Percentiles rank a stretch among this genome's conserved stretches.
Evolutionary conservation across 1,284 basidiomycete genomes (phyloP).

Genomic region (Apiotrichum domesticum): DNA sequence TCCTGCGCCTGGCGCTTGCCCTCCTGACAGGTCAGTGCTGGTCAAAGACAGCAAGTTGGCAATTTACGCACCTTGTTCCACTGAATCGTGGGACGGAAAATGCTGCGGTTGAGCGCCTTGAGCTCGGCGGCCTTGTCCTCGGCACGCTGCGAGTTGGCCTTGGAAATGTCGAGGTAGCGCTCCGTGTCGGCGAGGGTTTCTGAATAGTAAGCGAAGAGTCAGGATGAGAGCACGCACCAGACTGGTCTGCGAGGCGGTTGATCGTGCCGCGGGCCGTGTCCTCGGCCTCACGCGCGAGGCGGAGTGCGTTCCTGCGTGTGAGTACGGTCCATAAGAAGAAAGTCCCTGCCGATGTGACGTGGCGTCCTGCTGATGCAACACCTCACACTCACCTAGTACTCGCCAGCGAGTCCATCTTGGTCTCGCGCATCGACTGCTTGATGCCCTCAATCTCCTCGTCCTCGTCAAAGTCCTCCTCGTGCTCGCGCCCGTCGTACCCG

Average conservation of each 20-base stretch:
- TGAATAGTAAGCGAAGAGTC: constrained; percentile 8
- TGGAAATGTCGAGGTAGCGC: constrained; percentile 88
- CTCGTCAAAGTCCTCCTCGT: constrained; percentile 62
- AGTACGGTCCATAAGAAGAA: background rate
- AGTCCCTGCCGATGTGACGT: no score
- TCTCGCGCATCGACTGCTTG: constrained; percentile 81
- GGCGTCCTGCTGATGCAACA: no score
- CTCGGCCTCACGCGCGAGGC: constrained; percentile 89
- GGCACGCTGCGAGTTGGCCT: constrained; percentile 79
- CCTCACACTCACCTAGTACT: constrained; percentile 57
- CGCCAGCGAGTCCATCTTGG: constrained; percentile 89
- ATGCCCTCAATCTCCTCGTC: constrained; percentile 96
- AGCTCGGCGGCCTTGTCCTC: constrained; percentile 92
- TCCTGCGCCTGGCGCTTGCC: constrained; percentile 85
- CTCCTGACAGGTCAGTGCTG: constrained; percentile 48
- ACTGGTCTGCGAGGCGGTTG: constrained; percentile 84
- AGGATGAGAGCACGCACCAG: constrained; percentile 55
- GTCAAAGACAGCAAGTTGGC: no score
- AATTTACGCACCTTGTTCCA: constrained; percentile 63
- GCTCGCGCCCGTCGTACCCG: constrained; percentile 43
- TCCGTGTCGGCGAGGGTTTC: constrained; percentile 83
- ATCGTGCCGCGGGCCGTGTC: constrained; percentile 89
- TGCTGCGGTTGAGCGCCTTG: constrained; percentile 68
- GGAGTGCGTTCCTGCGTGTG: constrained; percentile 64
- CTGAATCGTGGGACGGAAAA: constrained; percentile 84